Base-by-base conservation (phyloP, 176 grass and related monocot genomes). In the Musa acuminata region DNA sequence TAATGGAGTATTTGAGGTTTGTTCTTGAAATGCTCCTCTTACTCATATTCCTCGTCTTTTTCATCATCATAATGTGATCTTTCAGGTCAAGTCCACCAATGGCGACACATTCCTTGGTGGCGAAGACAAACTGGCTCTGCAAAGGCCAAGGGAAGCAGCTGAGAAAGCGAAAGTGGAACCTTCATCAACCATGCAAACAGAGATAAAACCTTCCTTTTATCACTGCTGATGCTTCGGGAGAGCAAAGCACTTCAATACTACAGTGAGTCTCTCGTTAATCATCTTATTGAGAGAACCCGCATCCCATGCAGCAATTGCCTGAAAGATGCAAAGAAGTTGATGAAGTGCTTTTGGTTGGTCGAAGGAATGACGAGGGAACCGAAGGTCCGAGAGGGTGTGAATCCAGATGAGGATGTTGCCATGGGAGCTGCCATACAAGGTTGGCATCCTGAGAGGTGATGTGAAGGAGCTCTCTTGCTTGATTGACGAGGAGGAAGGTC, bases 71-170 rank as follows among this genome's bases (percentile, higher is more conserved):
- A 29, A 29, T 29, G 29, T 29, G 29, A 29, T 57, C 49, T 53
- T 72, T 82, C 83, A 96, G 92, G 92, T 96, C 80, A 92, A 96
- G 55, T 86, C 89, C 26, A 96, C 92, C 55, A 96, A 92, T 62
- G 92, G 92, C 73, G 89, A 96, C 77, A 89, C 92, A 52, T 96
- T 96, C 80, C 86, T 96, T 89, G 92, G 92, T 72, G 92, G 92
- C 74, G 92, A 96, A 73, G 26, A 27, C 26, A 27, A 27, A 27
- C 26, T 89, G 53, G 92, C 92, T 0, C 71, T 96, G 50, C 92
- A 96, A 73, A 90, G 89, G 92, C 92, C 8, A 92, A 96, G 82
- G 80, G 26, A 27, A 27, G 26, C 26, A 27, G 2, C 26, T 27
- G 26, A 27, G 26, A 27, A 27, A 29, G 29, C 29, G 29, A 29